phyloP scores from a whole-genome alignment of 768 basidiomycete genomes.

The Thelephora ganbajun region DNA sequence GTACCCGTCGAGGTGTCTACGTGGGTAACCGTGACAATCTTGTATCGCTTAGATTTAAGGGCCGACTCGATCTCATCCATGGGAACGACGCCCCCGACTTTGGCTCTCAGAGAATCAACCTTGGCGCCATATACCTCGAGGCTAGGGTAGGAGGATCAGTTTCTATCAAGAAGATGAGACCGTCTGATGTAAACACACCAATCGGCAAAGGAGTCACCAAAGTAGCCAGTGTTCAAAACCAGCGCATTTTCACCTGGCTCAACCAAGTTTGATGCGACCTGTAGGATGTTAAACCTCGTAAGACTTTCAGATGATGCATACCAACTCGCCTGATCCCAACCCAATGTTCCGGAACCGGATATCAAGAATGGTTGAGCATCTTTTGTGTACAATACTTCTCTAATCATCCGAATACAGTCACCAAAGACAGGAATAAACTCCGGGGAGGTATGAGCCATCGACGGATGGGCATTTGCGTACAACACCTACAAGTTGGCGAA shows the following conservation, averaged over 20 bases:
- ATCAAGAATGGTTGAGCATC: constrained; percentile 85
- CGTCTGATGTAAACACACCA: constrained; percentile 33
- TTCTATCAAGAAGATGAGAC: background rate
- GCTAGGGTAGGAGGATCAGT: constrained; percentile 23
- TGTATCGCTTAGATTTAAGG: constrained; percentile 70
- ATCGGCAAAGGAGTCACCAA: constrained; percentile 81
- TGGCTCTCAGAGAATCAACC: constrained; percentile 72
- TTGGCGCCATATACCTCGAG: constrained; percentile 80
- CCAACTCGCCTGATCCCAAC: constrained; percentile 77
- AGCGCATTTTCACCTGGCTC: constrained; percentile 66
- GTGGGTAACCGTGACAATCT: constrained; percentile 85
- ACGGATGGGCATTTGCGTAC: constrained; percentile 85
- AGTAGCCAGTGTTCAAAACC: constrained; percentile 86
- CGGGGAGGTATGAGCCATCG: constrained; percentile 77
- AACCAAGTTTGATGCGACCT: constrained; percentile 88
- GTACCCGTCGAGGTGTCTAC: constrained; percentile 81
- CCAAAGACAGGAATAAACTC: constrained; percentile 85
- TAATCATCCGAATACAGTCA: constrained; percentile 74
- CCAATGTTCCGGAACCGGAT: constrained; percentile 88
- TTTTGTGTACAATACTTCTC: constrained; percentile 67
- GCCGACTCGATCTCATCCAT: constrained; percentile 48
- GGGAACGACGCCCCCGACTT: constrained; percentile 65
- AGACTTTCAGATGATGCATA: background rate
- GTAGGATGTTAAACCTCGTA: constrained; percentile 3
- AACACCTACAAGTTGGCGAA: constrained; percentile 42